Conservation (phyloP, 164 flowering plant species). For the Kalanchoe fedtschenkoi region DNA sequence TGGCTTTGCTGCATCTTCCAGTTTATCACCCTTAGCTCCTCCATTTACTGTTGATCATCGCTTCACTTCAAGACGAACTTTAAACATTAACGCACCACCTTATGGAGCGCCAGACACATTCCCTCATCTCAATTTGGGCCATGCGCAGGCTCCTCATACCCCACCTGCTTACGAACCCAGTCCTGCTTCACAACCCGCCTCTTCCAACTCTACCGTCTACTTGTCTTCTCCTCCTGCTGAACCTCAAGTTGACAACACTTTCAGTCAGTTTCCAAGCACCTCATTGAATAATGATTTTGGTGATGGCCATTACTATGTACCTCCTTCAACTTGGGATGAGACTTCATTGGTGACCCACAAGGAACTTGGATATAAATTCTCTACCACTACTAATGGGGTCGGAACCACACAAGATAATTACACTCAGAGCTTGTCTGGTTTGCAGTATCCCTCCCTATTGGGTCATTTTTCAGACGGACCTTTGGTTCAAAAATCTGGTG, state of each 20-base stretch:
- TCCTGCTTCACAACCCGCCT: conserved; percentile 8
- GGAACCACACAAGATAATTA: conserved; percentile 16
- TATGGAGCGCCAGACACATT: conserved; percentile 15
- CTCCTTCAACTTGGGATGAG: conserved; percentile 10
- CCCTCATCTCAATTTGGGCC: conserved; percentile 12
- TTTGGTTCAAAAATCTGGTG: conserved; percentile 16
- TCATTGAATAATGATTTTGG: conserved; percentile 15
- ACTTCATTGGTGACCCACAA: conserved; percentile 10
- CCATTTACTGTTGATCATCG: conserved; percentile 38
- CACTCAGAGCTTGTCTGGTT: conserved; percentile 14
- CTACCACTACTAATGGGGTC: conserved; percentile 9
- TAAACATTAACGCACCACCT: conserved; percentile 12
- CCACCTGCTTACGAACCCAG: conserved; percentile 11
- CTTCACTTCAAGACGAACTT: conserved; percentile 10
- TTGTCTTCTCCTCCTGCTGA: background rate
- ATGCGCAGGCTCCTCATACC: background rate
- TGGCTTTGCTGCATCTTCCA: conserved; percentile 27
- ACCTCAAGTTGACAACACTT: background rate
- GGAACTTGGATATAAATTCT: conserved; percentile 17
- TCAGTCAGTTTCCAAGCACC: background rate
- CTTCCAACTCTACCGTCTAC: conserved; percentile 8
- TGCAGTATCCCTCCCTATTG: conserved; percentile 16
- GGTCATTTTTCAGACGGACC: conserved; percentile 20
- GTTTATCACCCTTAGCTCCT: conserved; percentile 41
- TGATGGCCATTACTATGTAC: conserved; percentile 19